These are phyloP conservation scores for Botrytis paeoniae DNA, from an alignment of 2,329 filamentous ascomycete species.

Conservation along the genomic window DNA sequence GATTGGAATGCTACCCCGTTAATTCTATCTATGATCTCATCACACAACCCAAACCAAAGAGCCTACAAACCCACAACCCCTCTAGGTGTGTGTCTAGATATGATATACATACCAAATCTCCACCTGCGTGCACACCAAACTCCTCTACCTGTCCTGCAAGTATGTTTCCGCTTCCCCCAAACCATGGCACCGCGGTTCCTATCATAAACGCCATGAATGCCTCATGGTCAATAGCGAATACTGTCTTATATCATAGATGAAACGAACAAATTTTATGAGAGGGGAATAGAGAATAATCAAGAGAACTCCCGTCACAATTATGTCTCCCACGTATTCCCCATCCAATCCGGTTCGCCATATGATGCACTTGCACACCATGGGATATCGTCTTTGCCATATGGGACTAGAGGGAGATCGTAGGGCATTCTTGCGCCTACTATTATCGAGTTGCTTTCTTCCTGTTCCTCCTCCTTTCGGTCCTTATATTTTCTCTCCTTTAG, in stretches of 20 bases:
- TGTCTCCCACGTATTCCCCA: constrained; percentile 26
- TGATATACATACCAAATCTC: background rate
- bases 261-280: background rate
- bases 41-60: background rate
- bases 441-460: constrained; percentile 28
- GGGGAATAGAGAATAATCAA: background rate
- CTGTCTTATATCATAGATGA: background rate
- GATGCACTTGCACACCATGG: constrained; percentile 72
- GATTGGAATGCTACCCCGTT: background rate
- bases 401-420: constrained; percentile 73
- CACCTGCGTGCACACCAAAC: background rate
- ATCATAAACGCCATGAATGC: accelerated
- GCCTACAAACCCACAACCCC: background rate
- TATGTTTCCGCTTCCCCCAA: background rate
- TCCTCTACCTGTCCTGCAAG: background rate
- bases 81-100: background rate
- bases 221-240: background rate
- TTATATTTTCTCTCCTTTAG: constrained; percentile 25
- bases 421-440: constrained; percentile 73
- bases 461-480: constrained; percentile 11
- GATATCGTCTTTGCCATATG: constrained; percentile 59
- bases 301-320: background rate
- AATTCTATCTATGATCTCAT: background rate
- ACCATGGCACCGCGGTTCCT: background rate
- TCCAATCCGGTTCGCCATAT: constrained; percentile 58